Percentiles rank a stretch among this genome's conserved stretches.
These are phyloP conservation scores for Herpetomonas tarakana DNA, from an alignment of 208 protist genomes.

Conservation along the genomic window DNA sequence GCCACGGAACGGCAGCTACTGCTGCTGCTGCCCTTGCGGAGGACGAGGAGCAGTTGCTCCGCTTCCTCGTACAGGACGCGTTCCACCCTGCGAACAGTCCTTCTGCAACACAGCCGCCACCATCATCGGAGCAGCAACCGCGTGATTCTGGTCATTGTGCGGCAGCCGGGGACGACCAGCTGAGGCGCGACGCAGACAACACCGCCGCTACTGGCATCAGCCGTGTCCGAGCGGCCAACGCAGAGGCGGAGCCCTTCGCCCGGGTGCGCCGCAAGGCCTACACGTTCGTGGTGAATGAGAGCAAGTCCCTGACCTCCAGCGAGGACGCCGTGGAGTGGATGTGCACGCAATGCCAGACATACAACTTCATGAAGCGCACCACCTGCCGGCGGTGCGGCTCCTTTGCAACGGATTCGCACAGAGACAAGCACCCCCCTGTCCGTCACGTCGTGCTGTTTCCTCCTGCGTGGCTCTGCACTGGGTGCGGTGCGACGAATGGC, in stretches of 20 bases:
- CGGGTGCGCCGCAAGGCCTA: constrained; percentile 21
- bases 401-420: constrained; percentile 33
- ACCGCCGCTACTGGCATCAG: too few species aligned
- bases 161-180: too few species aligned
- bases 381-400: constrained; percentile 46
- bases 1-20: too few species aligned
- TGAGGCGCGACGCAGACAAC: too few species aligned
- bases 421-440: constrained; percentile 35
- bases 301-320: constrained; percentile 5
- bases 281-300: constrained; percentile 7
- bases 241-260: constrained; percentile 28
- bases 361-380: constrained; percentile 39
- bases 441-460: constrained; percentile 74
- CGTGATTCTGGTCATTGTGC: too few species aligned
- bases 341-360: constrained; percentile 51
- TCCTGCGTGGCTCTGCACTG: constrained; percentile 46
- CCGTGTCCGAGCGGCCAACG: constrained; percentile 23
- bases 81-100: constrained; percentile 12
- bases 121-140: too few species aligned
- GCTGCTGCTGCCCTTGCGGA: too few species aligned
- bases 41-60: constrained; percentile 38
- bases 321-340: constrained; percentile 46
- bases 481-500: constrained; percentile 30
- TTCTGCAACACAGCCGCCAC: too few species aligned
- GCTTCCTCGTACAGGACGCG: constrained; percentile 39